These are phyloP conservation scores for Atkinsonella hypoxylon DNA, from an alignment of 2,329 filamentous ascomycete species.

Conservation along the genomic window DNA sequence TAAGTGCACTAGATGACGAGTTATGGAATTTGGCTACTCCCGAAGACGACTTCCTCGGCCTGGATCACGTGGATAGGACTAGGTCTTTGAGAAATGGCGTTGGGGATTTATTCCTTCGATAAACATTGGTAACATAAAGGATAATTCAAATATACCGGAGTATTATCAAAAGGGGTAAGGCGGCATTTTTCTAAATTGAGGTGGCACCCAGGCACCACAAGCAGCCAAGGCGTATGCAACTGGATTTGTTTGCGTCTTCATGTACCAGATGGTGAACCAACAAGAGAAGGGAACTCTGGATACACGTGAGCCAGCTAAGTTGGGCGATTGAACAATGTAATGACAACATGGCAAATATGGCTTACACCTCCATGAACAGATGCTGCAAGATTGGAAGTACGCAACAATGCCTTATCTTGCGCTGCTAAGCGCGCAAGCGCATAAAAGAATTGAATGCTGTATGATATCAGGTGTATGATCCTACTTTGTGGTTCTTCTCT, in stretches of 20 bases:
- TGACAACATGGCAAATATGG: conserved; percentile 3
- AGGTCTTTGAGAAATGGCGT: conserved; percentile 46
- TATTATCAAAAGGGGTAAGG: neutral
- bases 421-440: neutral
- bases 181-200: neutral
- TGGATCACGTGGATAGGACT: conserved; percentile 54
- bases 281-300: conserved; percentile 9
- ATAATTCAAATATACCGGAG: neutral
- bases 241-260: neutral
- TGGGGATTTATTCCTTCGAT: conserved; percentile 49
- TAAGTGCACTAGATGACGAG: conserved; percentile 37
- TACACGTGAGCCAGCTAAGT: conserved; percentile 5
- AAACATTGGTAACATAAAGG: conserved; percentile 8
- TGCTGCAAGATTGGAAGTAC: neutral
- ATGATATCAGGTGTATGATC: neutral
- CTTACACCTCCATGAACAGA: neutral
- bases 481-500: neutral
- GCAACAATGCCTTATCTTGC: neutral
- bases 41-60: conserved; percentile 50
- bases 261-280: neutral
- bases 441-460: neutral
- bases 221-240: neutral
- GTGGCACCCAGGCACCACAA: conserved; percentile 4
- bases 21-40: conserved; percentile 38
- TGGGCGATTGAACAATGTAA: neutral